phyloP scores from a whole-genome alignment of 1,284 basidiomycete genomes.

The Peniophora sp. region DNA sequence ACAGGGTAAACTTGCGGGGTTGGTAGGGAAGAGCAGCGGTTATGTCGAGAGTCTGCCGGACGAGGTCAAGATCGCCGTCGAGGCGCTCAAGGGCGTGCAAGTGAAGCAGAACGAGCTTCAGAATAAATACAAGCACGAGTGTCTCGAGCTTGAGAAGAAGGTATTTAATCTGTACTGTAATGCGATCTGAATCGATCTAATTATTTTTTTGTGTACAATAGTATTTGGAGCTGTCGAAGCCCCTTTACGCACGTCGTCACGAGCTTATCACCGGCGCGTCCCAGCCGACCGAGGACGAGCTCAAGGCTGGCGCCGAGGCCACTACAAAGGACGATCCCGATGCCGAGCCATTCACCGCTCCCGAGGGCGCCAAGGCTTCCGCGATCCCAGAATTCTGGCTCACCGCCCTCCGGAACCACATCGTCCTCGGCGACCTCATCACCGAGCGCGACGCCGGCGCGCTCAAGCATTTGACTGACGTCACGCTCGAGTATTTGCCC shows the following conservation, averaged over 20 bases:
- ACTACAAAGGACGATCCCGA: conserved; percentile 64
- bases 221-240: conserved; percentile 83
- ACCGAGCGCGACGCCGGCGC: conserved; percentile 87
- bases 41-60: conserved; percentile 84
- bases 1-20: conserved; percentile 54
- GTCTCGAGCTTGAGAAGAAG: conserved; percentile 96
- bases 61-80: conserved; percentile 79
- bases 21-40: conserved; percentile 77
- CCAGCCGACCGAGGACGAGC: conserved; percentile 76
- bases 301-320: conserved; percentile 70
- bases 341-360: conserved; percentile 45
- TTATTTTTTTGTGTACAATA: conserved; percentile 20
- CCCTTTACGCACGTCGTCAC: conserved; percentile 82
- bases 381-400: conserved; percentile 98
- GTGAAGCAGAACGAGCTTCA: conserved; percentile 90
- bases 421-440: conserved; percentile 83
- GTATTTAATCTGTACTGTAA: conserved; percentile 30
- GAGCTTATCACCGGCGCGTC: conserved; percentile 78
- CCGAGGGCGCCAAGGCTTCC: conserved; percentile 26
- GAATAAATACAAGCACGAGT: conserved; percentile 94
- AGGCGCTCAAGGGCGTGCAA: conserved; percentile 93
- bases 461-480: conserved; percentile 60
- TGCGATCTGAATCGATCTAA: background rate
- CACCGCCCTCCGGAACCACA: conserved; percentile 90
- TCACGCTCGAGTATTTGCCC: conserved; percentile 60